Evolutionary conservation across 116 monocot species (phyloP), one percentile per base, ranked within the genome.

Genomic region (Posidonia oceanica): DNA sequence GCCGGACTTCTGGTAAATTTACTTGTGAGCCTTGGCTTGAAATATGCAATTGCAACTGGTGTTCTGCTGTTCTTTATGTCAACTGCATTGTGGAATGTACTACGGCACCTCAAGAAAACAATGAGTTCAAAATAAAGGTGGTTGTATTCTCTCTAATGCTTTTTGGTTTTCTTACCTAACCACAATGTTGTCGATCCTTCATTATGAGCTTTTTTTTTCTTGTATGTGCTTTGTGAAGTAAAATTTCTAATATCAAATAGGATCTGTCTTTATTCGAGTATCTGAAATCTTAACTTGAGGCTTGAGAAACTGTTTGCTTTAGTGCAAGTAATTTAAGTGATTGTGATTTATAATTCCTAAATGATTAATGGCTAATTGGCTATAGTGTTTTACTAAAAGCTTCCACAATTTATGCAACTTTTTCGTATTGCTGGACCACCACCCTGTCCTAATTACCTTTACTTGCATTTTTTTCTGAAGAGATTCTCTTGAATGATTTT

Each of bases 1-100:
- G 96, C 96, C 14, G 96, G 86, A 7, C 72, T 96, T 40, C 76
- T 96, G 70, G 91, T 96, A 17, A 91, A 91, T 75, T 81, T 96
- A 71, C 81, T 96, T 14, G 86, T 96, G 69, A 96, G 87, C 73
- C 86, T 96, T 58, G 96, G 91, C 3, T 66, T 87, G 65, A 96
- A 91, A 67, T 83, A 91, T 76, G 96, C 91, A 5, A 51, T 88
- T 39, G 61, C 72, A 3, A 70, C 79, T 68, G 91, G 88, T 37
- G 16, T 91, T 38, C 17, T 86, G 56, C 76, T 95, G 4, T 91
- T 95, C 77, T 78, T 81, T 36, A 60, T 86, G 1, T 95, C 95
- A 2, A 86, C 88, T 2, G 72, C 81, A 52, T 91, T 95, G 91
- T 95, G 91, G 91, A 82, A 76, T 63, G 69, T 83, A 29, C 79